phyloP scores from a whole-genome alignment of 1,139 yeast species.

The Casaregolazyma suthepensis region DNA sequence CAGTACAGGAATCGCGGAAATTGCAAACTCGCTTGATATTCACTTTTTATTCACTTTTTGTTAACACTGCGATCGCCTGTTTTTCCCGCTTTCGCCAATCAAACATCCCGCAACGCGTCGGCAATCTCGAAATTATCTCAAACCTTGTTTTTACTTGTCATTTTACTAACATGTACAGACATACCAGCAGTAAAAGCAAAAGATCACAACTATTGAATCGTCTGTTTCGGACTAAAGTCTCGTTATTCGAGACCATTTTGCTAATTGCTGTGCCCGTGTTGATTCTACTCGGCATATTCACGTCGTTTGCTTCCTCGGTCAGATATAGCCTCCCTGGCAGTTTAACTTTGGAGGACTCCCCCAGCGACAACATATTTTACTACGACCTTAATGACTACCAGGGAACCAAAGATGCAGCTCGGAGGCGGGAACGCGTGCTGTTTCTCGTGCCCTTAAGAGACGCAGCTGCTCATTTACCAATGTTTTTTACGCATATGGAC shows the following conservation, averaged over 20 bases:
- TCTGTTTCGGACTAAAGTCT: background rate
- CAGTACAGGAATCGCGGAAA: background rate
- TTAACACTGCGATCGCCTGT: background rate
- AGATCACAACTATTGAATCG: background rate
- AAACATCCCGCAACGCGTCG: background rate
- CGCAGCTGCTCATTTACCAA: slow-evolving; percentile 60
- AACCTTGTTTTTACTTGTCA: background rate
- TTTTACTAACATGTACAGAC: slow-evolving; percentile 1
- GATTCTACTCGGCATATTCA: background rate
- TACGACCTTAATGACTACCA: slow-evolving; percentile 49
- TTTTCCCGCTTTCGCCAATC: background rate
- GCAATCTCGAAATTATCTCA: background rate
- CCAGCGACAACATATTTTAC: slow-evolving; percentile 41
- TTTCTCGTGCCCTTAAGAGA: slow-evolving; percentile 67
- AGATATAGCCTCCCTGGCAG: slow-evolving; percentile 5
- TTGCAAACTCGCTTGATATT: background rate
- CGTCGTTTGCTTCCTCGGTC: background rate
- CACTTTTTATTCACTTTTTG: no score
- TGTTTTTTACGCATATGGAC: slow-evolving; percentile 57
- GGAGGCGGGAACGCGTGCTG: slow-evolving; percentile 49
- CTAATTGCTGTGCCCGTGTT: slow-evolving; percentile 1
- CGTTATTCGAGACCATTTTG: background rate
- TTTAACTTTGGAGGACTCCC: slow-evolving; percentile 23
- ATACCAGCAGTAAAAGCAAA: slow-evolving; percentile 1
- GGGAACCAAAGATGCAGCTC: slow-evolving; percentile 54